Base-by-base conservation (phyloP, 2,329 filamentous ascomycete species). In the Zasmidium citrigriseum region DNA sequence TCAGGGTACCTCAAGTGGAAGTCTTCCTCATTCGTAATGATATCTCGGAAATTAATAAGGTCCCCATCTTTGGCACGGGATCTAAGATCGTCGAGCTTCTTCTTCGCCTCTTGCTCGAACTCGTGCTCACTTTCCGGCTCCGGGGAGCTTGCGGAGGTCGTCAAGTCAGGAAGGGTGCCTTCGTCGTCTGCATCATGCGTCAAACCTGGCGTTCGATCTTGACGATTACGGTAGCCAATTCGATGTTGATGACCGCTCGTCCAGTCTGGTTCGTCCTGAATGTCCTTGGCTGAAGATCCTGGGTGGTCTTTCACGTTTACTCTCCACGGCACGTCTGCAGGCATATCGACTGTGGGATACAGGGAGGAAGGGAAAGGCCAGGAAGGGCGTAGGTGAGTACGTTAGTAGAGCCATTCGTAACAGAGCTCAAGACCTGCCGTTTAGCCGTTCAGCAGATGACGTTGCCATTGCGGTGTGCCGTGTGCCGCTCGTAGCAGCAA, bases 1-100 rank as follows among this genome's bases (percentile, higher is more conserved):
- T 41, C 14, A 4, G 34, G 18, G 34, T 41, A 7, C 14, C 16
- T 4, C 21, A 47, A 55, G 54, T 77, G 75, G 27, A 78, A 74
- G 18, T 78, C 73, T 0, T 79, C 78, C 46, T 77, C 69, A 1
- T 71, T 61, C 3, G 82, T 55, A 29, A 77, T 69, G 22, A 76
- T 52, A 54, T 78, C 73, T 2, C 73, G 67, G 25, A 77, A 78
- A 48, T 75, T 77, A 59, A 78, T 52, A 9, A 78, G 63, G 1
- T 73, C 66, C 0, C 73, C 74, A 3, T 61, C 61, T 16, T 70
- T 64, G 4, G 57, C 62, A 49, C 63, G 68, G 24, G 64, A 27
- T 27, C 59, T 54, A 10, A 77, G 61, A 41, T 72, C 64, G 22
- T 70, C 47, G 2, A 67, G 63, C 21, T 70, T 60, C 12, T 66